Evolutionary conservation across 176 grass and related monocot species (phyloP), one percentile per base, ranked within the genome.

Genomic region (Cocos nucifera): DNA sequence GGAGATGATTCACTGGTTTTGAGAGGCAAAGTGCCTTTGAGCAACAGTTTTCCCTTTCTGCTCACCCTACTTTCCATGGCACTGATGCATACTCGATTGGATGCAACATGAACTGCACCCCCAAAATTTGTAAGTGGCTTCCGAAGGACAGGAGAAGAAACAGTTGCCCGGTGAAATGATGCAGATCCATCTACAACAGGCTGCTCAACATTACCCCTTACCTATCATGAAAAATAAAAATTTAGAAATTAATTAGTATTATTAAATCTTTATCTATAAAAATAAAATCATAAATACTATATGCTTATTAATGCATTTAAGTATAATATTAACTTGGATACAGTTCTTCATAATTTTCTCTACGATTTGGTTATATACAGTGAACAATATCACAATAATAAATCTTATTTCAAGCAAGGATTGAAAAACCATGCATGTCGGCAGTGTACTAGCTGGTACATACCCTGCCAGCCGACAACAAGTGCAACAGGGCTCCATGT

Each of bases 161-260:
- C 83, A 67, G 77, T 75, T 61, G 93, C 93, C 51, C 93, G 81
- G 20, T 88, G 88, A 85, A 97, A 97, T 50, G 93, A 83, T 61
- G 93, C 93, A 53, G 93, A 91, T 17, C 93, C 93, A 82, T 97
- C 84, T 69, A 97, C 65, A 57, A 97, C 81, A 69, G 93, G 93
- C 57, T 97, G 87, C 63, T 97, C 93, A 72, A 97, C 81, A n/a
- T 87, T 91, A 54, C 87, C 93, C 71, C 80, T 91, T 62, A 97
- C 93, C 93, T 97, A 77, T 66, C 32, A 54, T 68, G 22, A 58
- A 62, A 79, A 50, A n/a, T 58, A 7, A 73, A 51, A 66, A 53
- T 12, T 21, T 6, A 65, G 66, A 64, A 63, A 50, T 49, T 62
- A 14, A 84, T 48, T 56, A 27, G 4, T 25, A 64, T 5, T 8